A percentile compares a stretch with the other conserved stretches of the same genome.
Conservation (phyloP, 1,139 yeast genomes). For the Casaregolazyma lundiana region DNA sequence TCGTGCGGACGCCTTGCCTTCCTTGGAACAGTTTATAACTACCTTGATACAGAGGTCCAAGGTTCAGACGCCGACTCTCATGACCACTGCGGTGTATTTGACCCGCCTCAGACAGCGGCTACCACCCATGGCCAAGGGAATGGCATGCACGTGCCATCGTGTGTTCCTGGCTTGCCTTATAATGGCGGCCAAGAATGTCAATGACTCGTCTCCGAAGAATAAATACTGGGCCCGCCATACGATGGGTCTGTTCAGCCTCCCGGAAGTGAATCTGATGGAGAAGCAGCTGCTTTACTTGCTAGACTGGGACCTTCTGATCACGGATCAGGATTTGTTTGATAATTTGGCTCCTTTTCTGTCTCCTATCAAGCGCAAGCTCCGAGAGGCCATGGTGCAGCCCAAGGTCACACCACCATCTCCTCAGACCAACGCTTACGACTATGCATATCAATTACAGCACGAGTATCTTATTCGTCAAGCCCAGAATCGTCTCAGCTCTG, state of each 20-base stretch:
- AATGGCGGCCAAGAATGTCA: slow-evolving; percentile 82
- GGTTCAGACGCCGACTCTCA: slow-evolving; percentile 91
- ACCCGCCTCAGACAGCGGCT: slow-evolving; percentile 69
- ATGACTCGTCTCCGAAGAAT: slow-evolving; percentile 91
- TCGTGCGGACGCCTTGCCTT: slow-evolving; percentile 25
- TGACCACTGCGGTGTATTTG: slow-evolving; percentile 84
- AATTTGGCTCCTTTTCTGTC: slow-evolving; percentile 71
- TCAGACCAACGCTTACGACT: slow-evolving; percentile 5
- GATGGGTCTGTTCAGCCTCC: slow-evolving; percentile 66
- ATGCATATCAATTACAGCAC: slow-evolving; percentile 10
- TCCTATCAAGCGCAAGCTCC: slow-evolving; percentile 51
- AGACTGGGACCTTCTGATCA: slow-evolving; percentile 75
- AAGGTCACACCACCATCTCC: slow-evolving; percentile 5
- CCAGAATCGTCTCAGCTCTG: slow-evolving; percentile 6
- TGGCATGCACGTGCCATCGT: slow-evolving; percentile 90
- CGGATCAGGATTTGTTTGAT: slow-evolving; percentile 61
- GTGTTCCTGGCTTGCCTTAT: slow-evolving; percentile 85
- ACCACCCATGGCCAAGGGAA: slow-evolving; percentile 87
- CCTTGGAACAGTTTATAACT: slow-evolving; percentile 63
- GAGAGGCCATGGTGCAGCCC: slow-evolving; percentile 16
- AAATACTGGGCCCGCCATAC: slow-evolving; percentile 95
- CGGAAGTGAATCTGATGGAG: slow-evolving; percentile 88
- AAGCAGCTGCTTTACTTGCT: slow-evolving; percentile 75
- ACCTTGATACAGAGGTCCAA: slow-evolving; percentile 72
- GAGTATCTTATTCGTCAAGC: slow-evolving; percentile 10